A percentile compares a stretch with the other conserved stretches of the same genome.
phyloP scores from a whole-genome alignment of 2,329 filamentous ascomycete genomes.

The Polychaeton citri region DNA sequence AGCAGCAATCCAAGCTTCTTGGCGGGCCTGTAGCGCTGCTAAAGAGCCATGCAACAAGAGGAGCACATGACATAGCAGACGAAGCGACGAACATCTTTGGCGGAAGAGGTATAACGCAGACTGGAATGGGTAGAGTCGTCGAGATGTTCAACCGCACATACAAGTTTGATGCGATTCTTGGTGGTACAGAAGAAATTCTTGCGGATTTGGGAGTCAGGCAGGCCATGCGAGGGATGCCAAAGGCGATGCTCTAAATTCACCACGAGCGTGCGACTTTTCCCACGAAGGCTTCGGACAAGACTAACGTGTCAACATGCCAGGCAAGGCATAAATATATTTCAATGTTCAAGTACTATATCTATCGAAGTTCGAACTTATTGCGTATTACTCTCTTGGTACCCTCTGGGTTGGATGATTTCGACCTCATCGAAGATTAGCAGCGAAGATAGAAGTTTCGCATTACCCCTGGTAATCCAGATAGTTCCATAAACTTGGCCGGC shows the following conservation, averaged over 20 bases:
- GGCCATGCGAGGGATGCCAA: conserved; percentile 73
- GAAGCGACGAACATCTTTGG: conserved; percentile 79
- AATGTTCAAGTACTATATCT: too few relatives aligned
- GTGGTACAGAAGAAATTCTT: conserved; percentile 72
- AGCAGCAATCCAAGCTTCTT: conserved; percentile 59
- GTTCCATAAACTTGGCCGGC: too few relatives aligned
- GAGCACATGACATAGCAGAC: conserved; percentile 72
- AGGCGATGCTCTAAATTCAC: conserved; percentile 54
- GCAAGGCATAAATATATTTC: too few relatives aligned
- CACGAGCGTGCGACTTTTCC: too few relatives aligned
- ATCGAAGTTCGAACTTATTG: too few relatives aligned
- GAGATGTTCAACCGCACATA: conserved; percentile 77
- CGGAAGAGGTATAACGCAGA: conserved; percentile 65
- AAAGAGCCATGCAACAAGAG: conserved; percentile 64
- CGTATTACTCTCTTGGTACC: too few relatives aligned
- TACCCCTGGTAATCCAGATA: too few relatives aligned
- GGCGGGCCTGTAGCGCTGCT: conserved; percentile 72
- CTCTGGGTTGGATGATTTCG: too few relatives aligned
- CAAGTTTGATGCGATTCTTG: conserved; percentile 55
- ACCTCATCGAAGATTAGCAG: too few relatives aligned
- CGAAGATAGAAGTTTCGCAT: too few relatives aligned
- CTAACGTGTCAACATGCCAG: too few relatives aligned
- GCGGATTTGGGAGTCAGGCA: conserved; percentile 72
- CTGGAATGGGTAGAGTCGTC: conserved; percentile 68
- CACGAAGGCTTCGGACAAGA: too few relatives aligned